Percentiles rank a stretch among this genome's conserved stretches.
These are phyloP conservation scores for Dittrichia graveolens DNA, from an alignment of 129 eudicot genomes.

Conservation along the genomic window DNA sequence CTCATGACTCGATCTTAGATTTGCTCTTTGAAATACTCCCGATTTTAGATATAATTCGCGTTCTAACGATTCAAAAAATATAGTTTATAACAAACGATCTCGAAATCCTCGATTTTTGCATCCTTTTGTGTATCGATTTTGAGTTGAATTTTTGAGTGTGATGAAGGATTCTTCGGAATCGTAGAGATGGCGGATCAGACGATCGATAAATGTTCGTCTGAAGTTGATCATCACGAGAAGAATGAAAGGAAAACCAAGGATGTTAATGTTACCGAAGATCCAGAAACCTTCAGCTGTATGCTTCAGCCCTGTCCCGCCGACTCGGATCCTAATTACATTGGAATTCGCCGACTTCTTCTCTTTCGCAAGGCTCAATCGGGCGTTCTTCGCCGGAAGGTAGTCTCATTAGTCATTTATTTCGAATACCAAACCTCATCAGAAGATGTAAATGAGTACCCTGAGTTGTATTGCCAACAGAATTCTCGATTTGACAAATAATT, in stretches of 20 bases:
- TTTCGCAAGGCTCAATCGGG: conserved; percentile 68
- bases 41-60: background rate
- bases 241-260: conserved; percentile 29
- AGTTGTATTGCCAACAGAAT: background rate
- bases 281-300: conserved; percentile 78
- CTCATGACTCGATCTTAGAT: background rate
- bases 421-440: background rate
- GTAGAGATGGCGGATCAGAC: conserved; percentile 57
- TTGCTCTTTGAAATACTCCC: background rate
- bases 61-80: background rate
- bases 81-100: background rate
- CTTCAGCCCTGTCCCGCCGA: conserved; percentile 74
- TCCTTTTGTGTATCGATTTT: background rate
- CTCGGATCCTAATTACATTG: conserved; percentile 77
- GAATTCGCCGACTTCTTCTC: conserved; percentile 84
- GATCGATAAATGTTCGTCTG: conserved; percentile 48
- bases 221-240: conserved; percentile 32
- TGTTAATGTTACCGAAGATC: conserved; percentile 50
- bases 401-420: background rate
- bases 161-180: conserved; percentile 34
- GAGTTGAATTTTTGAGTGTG: background rate
- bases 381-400: conserved; percentile 70
- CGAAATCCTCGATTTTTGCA: conserved; percentile 6
- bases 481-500: background rate
- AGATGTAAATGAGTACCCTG: background rate